These are phyloP conservation scores for Trichomonas tenax DNA, from an alignment of 208 protist genomes.

Conservation along the genomic window DNA sequence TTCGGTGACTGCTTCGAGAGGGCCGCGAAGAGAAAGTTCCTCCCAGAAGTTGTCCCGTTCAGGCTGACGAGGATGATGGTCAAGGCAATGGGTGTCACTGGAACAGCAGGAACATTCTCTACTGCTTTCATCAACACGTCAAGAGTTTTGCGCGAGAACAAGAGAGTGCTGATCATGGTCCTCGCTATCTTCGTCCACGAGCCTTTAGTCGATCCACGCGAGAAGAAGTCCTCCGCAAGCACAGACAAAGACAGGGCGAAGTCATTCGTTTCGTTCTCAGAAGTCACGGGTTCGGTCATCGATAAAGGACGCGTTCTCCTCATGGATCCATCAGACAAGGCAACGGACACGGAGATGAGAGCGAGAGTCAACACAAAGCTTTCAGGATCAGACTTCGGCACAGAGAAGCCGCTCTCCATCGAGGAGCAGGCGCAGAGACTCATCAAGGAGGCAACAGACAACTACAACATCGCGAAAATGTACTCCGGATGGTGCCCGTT, in stretches of 20 bases:
- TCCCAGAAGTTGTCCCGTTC: slow-evolving; percentile 16
- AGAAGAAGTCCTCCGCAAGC: neutral
- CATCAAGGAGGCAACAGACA: neutral
- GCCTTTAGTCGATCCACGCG: neutral
- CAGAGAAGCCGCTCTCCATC: neutral
- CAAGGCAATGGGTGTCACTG: neutral
- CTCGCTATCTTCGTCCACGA: slow-evolving; percentile 1
- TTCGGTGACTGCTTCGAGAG: slow-evolving; percentile 34
- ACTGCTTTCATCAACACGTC: slow-evolving; percentile 13
- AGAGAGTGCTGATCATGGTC: neutral
- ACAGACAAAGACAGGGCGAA: neutral
- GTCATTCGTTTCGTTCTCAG: neutral
- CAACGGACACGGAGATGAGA: neutral
- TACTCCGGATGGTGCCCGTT: slow-evolving; percentile 7
- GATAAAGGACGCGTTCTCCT: neutral
- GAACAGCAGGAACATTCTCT: neutral
- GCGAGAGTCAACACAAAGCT: neutral
- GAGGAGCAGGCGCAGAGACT: neutral
- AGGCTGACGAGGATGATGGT: slow-evolving; percentile 10
- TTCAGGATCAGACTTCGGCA: neutral
- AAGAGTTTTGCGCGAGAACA: slow-evolving; percentile 20
- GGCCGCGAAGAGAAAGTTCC: neutral
- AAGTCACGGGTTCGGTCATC: neutral
- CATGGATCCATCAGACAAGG: neutral
- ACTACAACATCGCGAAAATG: neutral